Percentiles rank a stretch among this genome's conserved stretches.
phyloP scores from a whole-genome alignment of 2,329 filamentous ascomycete genomes.

The Fusarium xylarioides region DNA sequence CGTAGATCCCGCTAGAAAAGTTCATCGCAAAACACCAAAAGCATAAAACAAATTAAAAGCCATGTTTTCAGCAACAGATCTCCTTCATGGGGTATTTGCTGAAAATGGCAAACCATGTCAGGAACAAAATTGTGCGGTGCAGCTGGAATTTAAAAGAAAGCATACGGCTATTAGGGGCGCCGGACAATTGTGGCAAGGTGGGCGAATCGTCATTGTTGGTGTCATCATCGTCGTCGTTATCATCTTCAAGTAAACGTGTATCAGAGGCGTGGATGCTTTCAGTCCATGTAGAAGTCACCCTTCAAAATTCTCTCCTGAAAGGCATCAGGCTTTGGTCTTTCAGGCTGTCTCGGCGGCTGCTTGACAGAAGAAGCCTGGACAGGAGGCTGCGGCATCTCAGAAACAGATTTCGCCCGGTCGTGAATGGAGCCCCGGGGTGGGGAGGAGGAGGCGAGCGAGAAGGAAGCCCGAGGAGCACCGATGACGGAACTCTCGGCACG shows the following conservation, averaged over 20 bases:
- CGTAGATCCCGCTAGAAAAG: conserved; percentile 12
- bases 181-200: conserved; percentile 14
- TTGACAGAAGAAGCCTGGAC: conserved; percentile 58
- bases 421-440: conserved; percentile 57
- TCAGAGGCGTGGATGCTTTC: conserved; percentile 43
- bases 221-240: conserved; percentile 37
- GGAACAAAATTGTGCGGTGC: conserved; percentile 19
- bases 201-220: conserved; percentile 22
- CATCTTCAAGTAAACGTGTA: conserved; percentile 19
- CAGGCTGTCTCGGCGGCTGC: conserved; percentile 46
- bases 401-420: conserved; percentile 75
- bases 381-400: conserved; percentile 68
- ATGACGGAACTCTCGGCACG: conserved; percentile 84
- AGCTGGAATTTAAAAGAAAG: conserved; percentile 6
- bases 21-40: conserved; percentile 31
- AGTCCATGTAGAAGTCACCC: conserved; percentile 99
- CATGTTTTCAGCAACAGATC: conserved; percentile 29
- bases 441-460: conserved; percentile 62
- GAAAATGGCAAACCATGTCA: conserved; percentile 15
- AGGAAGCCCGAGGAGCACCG: conserved; percentile 64
- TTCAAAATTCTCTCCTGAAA: conserved; percentile 98
- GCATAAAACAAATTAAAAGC: conserved; percentile 13
- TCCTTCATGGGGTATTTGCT: conserved; percentile 23
- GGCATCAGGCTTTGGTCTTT: conserved; percentile 81
- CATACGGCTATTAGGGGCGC: conserved; percentile 22